Percentiles rank a stretch among this genome's conserved stretches.
These are phyloP conservation scores for Pestalotiopsis sp. DNA, from an alignment of 2,329 filamentous ascomycete genomes.

Conservation along the genomic window DNA sequence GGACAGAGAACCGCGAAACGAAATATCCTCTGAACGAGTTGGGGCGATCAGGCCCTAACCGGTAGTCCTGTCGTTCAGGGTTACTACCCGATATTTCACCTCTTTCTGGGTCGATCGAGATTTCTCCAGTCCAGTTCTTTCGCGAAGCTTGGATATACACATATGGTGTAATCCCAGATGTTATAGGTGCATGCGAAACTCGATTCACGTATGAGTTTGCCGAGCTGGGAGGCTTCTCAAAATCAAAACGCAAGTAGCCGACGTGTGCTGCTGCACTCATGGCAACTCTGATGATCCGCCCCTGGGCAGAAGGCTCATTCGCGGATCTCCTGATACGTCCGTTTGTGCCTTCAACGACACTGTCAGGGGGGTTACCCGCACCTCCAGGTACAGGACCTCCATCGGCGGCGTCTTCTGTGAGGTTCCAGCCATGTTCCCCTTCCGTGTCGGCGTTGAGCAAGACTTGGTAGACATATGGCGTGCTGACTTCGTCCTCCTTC, in stretches of 20 bases:
- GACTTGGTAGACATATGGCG: slow-evolving; percentile 49
- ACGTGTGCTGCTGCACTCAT: slow-evolving; percentile 46
- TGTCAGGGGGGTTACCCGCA: slow-evolving; percentile 37
- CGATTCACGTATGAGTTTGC: not conserved
- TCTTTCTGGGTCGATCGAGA: slow-evolving; percentile 37
- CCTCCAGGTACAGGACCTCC: slow-evolving; percentile 41
- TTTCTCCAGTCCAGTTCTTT: not conserved
- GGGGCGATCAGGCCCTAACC: slow-evolving; percentile 43
- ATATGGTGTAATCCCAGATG: not conserved
- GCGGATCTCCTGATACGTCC: slow-evolving; percentile 36
- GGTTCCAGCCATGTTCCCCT: slow-evolving; percentile 32
- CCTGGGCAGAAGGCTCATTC: not conserved
- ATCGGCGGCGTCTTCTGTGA: slow-evolving; percentile 32
- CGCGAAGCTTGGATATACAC: not conserved
- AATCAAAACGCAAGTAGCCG: slow-evolving; percentile 43
- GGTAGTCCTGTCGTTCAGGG: slow-evolving; percentile 48
- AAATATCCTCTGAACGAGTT: slow-evolving; percentile 46
- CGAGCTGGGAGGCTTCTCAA: slow-evolving; percentile 17
- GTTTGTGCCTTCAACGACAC: slow-evolving; percentile 40
- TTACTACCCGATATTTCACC: slow-evolving; percentile 46
- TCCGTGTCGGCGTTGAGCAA: slow-evolving; percentile 39
- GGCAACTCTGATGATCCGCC: slow-evolving; percentile 28
- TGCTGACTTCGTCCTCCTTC: slow-evolving; percentile 45
- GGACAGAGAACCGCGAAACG: slow-evolving; percentile 47
- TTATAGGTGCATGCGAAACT: too few relatives aligned